Evolutionary conservation across 2,329 filamentous ascomycete species (phyloP).

Genomic region (Penicillium freii): DNA sequence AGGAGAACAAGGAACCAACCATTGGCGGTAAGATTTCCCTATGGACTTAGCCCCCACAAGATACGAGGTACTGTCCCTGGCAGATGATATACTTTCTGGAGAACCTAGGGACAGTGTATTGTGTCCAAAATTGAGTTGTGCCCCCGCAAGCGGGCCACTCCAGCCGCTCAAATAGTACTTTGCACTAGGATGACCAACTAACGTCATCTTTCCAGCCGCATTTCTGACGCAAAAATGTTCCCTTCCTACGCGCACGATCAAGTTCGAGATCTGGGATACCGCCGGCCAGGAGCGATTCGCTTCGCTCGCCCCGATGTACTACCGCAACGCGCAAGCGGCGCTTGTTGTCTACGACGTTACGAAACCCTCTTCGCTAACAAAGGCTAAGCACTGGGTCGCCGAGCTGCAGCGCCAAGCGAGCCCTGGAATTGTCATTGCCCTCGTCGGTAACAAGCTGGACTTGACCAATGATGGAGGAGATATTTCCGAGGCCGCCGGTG

Average conservation of each 20-base stretch:
- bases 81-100: neutral
- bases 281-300: conserved; percentile 97
- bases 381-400: conserved; percentile 98
- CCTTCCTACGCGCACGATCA: conserved; percentile 76
- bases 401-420: conserved; percentile 95
- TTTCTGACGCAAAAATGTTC: conserved; percentile 99
- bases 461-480: conserved; percentile 64
- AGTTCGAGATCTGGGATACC: conserved; percentile 95
- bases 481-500: conserved; percentile 29
- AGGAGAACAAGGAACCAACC: conserved; percentile 99
- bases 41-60: neutral
- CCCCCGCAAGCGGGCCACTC: neutral
- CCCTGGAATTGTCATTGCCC: conserved; percentile 92
- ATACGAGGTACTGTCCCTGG: neutral
- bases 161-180: neutral
- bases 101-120: neutral
- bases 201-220: conserved; percentile 61
- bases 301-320: conserved; percentile 97
- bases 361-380: conserved; percentile 89
- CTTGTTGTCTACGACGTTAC: conserved; percentile 99
- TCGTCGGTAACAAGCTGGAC: conserved; percentile 97
- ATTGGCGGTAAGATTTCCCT: conserved; percentile 71
- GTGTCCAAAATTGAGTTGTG: neutral
- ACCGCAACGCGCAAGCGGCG: conserved; percentile 95
- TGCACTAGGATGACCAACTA: conserved; percentile 11